These are phyloP conservation scores for Gracilaria vermiculophylla DNA, from an alignment of 23 red algal genomes.

Conservation along the genomic window DNA sequence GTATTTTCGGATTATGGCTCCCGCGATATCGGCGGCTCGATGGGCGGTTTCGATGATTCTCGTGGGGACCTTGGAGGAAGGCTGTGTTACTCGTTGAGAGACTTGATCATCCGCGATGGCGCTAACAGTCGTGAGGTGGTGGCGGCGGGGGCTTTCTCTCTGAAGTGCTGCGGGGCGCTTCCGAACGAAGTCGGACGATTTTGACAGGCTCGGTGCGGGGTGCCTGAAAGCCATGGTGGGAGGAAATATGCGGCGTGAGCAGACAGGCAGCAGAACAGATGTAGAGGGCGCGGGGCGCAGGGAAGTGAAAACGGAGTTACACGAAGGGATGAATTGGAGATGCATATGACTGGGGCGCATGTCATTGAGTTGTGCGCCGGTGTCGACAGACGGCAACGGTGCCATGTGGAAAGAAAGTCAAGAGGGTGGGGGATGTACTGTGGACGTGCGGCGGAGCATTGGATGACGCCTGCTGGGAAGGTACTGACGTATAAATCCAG, in stretches of 20 bases:
- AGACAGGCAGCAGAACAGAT: background rate
- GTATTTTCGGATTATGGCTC: slow-evolving; percentile 33
- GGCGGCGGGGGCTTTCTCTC: background rate
- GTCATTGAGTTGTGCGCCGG: too few relatives aligned
- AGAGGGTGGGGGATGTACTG: too few relatives aligned
- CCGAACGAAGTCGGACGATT: background rate
- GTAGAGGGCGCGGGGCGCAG: too few relatives aligned
- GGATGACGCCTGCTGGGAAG: too few relatives aligned
- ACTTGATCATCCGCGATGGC: background rate
- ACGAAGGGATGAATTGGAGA: too few relatives aligned
- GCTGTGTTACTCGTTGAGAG: background rate
- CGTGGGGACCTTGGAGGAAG: background rate
- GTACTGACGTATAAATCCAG: too few relatives aligned
- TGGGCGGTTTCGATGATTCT: slow-evolving; percentile 47
- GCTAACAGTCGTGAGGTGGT: background rate
- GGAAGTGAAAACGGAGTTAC: too few relatives aligned
- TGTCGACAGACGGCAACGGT: too few relatives aligned
- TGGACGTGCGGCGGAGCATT: too few relatives aligned
- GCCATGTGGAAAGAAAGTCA: too few relatives aligned
- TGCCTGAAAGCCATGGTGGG: background rate
- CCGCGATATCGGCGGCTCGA: slow-evolving; percentile 68
- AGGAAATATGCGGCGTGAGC: background rate
- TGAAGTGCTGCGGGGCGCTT: background rate
- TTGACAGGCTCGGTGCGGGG: background rate
- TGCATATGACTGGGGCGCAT: too few relatives aligned